phyloP scores from a whole-genome alignment of 345 rosid genomes.

The Pelargonium nanum region DNA sequence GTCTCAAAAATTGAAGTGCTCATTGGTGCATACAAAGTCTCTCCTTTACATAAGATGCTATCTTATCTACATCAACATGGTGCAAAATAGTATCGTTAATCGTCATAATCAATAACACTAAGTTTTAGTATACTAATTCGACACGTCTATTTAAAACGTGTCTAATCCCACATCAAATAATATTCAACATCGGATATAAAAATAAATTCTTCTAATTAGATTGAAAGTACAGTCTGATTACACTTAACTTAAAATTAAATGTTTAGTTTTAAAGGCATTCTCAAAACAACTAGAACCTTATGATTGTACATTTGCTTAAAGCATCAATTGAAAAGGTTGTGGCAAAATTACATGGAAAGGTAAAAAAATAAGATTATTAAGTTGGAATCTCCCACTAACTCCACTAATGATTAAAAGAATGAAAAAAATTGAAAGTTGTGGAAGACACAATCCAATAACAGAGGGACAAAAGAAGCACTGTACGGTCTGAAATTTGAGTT shows the following conservation, averaged over 20 bases:
- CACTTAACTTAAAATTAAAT: too few relatives aligned
- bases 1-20: slow-evolving; percentile 11
- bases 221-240: too few relatives aligned
- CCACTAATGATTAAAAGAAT: slow-evolving; percentile 8
- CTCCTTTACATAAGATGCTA: slow-evolving; percentile 15
- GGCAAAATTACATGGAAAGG: neutral
- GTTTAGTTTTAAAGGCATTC: too few relatives aligned
- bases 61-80: slow-evolving; percentile 13
- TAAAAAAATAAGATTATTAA: neutral
- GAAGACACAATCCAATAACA: slow-evolving; percentile 14
- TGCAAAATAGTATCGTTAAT: slow-evolving; percentile 16
- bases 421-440: slow-evolving; percentile 4
- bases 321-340: neutral
- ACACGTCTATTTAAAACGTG: neutral
- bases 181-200: too few relatives aligned
- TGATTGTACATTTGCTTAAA: too few relatives aligned
- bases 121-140: neutral
- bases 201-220: too few relatives aligned
- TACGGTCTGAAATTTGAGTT: slow-evolving; percentile 9
- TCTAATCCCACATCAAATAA: neutral
- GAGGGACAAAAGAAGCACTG: slow-evolving; percentile 9
- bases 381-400: neutral
- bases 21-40: slow-evolving; percentile 13
- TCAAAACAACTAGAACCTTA: neutral
- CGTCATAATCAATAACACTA: too few relatives aligned